Evolutionary conservation across 2,329 filamentous ascomycete species (phyloP), one percentile per base, ranked within the genome.

Genomic region (Cryphonectria nitschkei): DNA sequence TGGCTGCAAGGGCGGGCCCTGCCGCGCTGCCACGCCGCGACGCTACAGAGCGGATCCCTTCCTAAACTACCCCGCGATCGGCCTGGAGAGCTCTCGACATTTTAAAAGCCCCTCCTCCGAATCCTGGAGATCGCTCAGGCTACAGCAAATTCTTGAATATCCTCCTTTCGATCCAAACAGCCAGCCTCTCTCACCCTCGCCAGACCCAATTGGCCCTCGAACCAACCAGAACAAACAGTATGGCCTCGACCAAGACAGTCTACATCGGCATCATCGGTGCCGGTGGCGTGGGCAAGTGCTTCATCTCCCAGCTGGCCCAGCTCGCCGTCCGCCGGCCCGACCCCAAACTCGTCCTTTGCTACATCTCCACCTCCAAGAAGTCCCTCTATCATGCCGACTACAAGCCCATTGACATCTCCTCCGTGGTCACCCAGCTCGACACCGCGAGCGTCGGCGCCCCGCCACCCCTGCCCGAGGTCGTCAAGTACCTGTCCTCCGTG

Each of bases 261-360:
- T 82, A 82, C 76, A 79, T 84, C 75, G 82, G 81, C 71, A 78
- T 84, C 50, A 83, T 84, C 70, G 83, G 96, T 78, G 93, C 92
- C 76, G 96, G 96, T 76, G 95, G 95, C 74, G 96, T 98, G 73
- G 96, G 96, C 78, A 95, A 95, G 82, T 90, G 89, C 83, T 98
- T 98, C 86, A 89, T 98, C 74, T 85, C 86, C 75, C 96, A 98
- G 82, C 89, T 98, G 71, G 85, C 91, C 74, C 79, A 84, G 72
- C 87, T 96, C 72, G 86, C 89, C 65, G 84, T 87, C 74, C 89
- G 92, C 73, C 89, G 90, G 54, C 88, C 91, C 58, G 87, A 89
- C 8, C 89, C 89, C 68, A 89, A 90, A 80, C 87, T 97, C 71
- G 90, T 88, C 70, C 89, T 98, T 68, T 89, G 95, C 84, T 93